phyloP scores from a whole-genome alignment of 208 protist genomes.

The Trypanosoma platydactyli region DNA sequence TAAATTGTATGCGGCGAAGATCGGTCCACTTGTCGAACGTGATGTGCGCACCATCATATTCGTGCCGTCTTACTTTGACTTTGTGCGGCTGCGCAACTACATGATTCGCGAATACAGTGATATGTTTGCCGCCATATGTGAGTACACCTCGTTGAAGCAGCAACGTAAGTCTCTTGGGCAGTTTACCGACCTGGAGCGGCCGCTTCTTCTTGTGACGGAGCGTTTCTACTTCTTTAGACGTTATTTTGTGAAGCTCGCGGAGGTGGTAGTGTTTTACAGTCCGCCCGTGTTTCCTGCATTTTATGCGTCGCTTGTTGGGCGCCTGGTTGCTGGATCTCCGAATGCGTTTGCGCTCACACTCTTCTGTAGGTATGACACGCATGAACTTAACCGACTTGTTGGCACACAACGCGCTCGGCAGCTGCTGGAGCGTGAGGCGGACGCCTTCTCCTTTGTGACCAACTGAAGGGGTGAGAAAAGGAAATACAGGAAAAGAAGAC shows the following conservation, averaged over 20 bases:
- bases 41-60: constrained; percentile 90
- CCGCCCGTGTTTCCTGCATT: constrained; percentile 92
- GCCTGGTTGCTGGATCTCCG: constrained; percentile 62
- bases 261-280: constrained; percentile 95
- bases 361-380: constrained; percentile 92
- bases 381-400: constrained; percentile 91
- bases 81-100: constrained; percentile 94
- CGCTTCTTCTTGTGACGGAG: constrained; percentile 94
- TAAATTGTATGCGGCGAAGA: constrained; percentile 73
- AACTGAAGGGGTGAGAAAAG: constrained; percentile 30
- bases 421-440: constrained; percentile 71
- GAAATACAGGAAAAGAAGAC: constrained; percentile 4
- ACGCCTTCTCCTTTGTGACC: constrained; percentile 83
- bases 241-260: constrained; percentile 91
- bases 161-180: constrained; percentile 80
- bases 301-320: constrained; percentile 93
- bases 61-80: constrained; percentile 96
- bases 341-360: constrained; percentile 85
- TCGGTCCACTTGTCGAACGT: constrained; percentile 70
- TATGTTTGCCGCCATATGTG: constrained; percentile 82
- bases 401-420: constrained; percentile 79
- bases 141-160: constrained; percentile 91
- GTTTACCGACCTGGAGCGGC: constrained; percentile 81
- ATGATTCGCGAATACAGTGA: constrained; percentile 91
- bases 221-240: constrained; percentile 97